Evolutionary conservation across 106 monocot species (phyloP), one percentile per base, ranked within the genome.

Genomic region (Posidonia australis): DNA sequence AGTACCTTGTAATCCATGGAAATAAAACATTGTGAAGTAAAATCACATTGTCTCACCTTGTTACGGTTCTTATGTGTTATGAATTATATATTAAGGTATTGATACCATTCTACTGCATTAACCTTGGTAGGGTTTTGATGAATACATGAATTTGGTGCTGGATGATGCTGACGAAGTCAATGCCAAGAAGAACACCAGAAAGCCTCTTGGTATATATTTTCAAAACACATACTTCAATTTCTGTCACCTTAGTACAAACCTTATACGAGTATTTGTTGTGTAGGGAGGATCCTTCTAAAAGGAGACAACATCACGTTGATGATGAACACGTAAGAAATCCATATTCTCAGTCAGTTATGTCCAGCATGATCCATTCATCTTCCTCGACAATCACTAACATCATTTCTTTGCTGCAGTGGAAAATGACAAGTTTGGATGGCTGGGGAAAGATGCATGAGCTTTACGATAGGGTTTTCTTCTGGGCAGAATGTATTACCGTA

Each of bases 111-210:
- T n/a, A n/a, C n/a, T 49, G 49, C n/a, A 49, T 49, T 36, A 60
- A 23, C 44, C 22, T 44, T 63, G 7, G 66, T 27, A 86, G 91
- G 90, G 83, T 28, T 91, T 89, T 72, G 90, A 91, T 67, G 90
- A 91, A 47, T 91, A 86, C 77, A 91, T 86, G 90, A 91, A 86
- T 28, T 73, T 86, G 74, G 90, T 86, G 21, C 64, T 84, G 44
- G 90, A 91, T 49, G 90, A 91, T 51, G 86, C 90, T 21, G 90
- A 91, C 24, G 90, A 86, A 65, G 48, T 84, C 46, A 86, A 86
- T 31, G 63, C 79, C 54, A 91, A 91, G 77, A 91, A 83, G 63
- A 83, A 84, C 46, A 91, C 77, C 5, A 90, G 76, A 70, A 86
- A 86, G 52, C 31, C 81, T 13, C 51, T 90, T 45, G 86, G 81